Evolutionary conservation across 2,329 filamentous ascomycete genomes (phyloP).

Genomic region (Cytospora chrysosperma): DNA sequence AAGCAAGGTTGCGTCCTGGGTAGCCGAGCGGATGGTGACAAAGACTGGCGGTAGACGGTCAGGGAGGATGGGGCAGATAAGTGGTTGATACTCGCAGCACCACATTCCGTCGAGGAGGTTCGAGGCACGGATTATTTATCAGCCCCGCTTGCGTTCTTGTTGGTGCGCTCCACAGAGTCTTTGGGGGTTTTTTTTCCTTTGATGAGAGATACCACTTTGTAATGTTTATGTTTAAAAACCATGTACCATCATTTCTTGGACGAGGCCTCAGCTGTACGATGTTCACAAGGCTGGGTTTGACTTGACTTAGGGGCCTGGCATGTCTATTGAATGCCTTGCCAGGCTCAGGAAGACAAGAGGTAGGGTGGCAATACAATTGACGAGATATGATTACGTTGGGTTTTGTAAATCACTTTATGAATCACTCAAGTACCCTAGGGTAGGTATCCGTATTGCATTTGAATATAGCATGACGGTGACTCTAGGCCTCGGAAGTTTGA

Average conservation of each 20-base stretch:
- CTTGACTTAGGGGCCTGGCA: neutral
- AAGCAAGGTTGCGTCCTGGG: neutral
- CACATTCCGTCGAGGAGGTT: neutral
- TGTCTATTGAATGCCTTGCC: neutral
- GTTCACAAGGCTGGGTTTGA: neutral
- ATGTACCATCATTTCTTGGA: constrained; percentile 1
- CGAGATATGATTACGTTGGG: neutral
- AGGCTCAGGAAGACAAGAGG: neutral
- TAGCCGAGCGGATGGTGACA: neutral
- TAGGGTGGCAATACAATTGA: neutral
- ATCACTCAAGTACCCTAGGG: too few relatives aligned
- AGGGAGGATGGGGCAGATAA: neutral
- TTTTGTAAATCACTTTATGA: too few relatives aligned
- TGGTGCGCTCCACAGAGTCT: neutral
- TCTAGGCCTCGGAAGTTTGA: too few relatives aligned
- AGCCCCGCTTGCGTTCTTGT: neutral
- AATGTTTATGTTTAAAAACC: constrained; percentile 21
- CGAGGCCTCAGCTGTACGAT: neutral
- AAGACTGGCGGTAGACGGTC: neutral
- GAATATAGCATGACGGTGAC: too few relatives aligned
- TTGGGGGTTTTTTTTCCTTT: neutral
- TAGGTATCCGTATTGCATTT: too few relatives aligned
- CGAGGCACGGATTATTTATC: neutral
- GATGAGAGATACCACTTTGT: constrained; percentile 19
- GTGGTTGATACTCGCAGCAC: neutral